Evolutionary conservation across 1,139 yeast species (phyloP), one percentile per base, ranked within the genome.

Genomic region (Candida sanyaensis): DNA sequence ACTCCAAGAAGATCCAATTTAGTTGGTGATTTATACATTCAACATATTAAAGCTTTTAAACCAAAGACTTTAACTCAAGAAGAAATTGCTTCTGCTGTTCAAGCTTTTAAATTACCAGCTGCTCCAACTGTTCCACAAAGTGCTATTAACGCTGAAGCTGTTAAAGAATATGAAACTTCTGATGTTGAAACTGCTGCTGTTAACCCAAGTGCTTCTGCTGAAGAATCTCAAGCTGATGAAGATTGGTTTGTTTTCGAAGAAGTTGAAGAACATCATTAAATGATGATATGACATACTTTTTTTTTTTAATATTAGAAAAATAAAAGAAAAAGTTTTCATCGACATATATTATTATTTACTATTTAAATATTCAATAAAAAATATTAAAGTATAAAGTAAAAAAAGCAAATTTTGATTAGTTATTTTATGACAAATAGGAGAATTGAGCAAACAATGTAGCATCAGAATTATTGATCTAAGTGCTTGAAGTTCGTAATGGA

Each of bases 241-340:
- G 92, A 88, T 75, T 86, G 91, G 91, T 82, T 86, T 61, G 92
- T 86, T 52, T 85, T 85, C 72, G 93, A 81, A 73, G 92, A 86
- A 74, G 61, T 45, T 34, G 88, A 83, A 55, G 89, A 82, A 63
- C 92, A 78, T 64, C 56, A 55, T 42, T 52, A 54, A 32, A 38
- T 28, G 27, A 36, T 23, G 9, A 24, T 9, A 27, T n/a, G 4
- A 6, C 23, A 7, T n/a, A 21, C n/a, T 8, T 26, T n/a, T 26
- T 10, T n/a, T 36, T 5, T 12, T 24, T 10, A 6, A 10, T 24
- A n/a, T 24, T 37, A n/a, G n/a, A n/a, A n/a, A n/a, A n/a, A n/a
- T 26, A 26, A 13, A n/a, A 13, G 9, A 34, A 10, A n/a, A 24
- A 3, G 24, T 8, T 33, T 13, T 33, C 7, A 6, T 21, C 17